Percentiles rank a stretch among this genome's conserved stretches.
These are phyloP conservation scores for Tetradesmus obliquus DNA, from an alignment of 139 green algal species.

Conservation along the genomic window DNA sequence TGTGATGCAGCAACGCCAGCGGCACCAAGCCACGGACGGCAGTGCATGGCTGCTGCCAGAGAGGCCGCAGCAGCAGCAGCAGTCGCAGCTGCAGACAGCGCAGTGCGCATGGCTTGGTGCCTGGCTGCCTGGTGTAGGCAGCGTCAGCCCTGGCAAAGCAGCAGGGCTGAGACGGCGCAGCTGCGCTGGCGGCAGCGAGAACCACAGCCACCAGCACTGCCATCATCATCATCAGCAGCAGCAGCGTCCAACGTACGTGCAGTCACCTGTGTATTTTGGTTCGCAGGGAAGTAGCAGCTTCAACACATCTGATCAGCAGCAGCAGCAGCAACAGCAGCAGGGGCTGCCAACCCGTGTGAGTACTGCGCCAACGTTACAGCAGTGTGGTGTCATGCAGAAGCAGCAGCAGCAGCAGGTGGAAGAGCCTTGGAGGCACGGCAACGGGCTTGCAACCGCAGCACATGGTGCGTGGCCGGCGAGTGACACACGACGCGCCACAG, in stretches of 20 bases:
- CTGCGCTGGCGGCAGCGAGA: neutral
- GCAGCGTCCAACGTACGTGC: neutral
- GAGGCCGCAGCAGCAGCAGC: constrained; percentile 2
- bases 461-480: too few relatives aligned
- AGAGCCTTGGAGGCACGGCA: neutral
- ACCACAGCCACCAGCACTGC: neutral
- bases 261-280: neutral
- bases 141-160: neutral
- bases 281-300: neutral
- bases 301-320: neutral
- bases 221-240: neutral
- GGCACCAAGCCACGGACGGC: neutral
- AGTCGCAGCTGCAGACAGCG: neutral
- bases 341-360: neutral
- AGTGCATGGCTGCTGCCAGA: too few relatives aligned
- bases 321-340: neutral
- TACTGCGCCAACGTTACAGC: neutral
- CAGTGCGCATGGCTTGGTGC: neutral
- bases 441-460: too few relatives aligned
- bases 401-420: constrained; percentile 5
- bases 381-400: neutral
- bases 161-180: neutral
- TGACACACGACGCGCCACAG: neutral
- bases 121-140: neutral
- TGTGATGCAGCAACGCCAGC: neutral